Conservation (phyloP, 768 basidiomycete genomes). For the Hemileccinum impolitum region DNA sequence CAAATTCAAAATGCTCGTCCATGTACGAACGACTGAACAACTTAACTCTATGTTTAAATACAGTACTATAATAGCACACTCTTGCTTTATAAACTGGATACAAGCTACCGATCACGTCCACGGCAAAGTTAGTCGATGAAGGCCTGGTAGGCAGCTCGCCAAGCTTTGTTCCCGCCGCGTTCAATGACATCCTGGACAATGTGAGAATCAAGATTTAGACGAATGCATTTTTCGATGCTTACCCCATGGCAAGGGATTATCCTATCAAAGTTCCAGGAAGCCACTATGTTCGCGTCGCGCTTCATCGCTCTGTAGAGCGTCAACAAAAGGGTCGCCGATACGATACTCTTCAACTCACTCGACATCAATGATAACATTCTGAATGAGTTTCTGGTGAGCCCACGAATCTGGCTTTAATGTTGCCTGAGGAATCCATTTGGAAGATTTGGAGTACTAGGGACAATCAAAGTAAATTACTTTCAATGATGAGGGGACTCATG, state of each 20-base stretch:
- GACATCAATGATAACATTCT: constrained; percentile 19
- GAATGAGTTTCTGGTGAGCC: constrained; percentile 26
- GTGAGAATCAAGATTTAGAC: neutral
- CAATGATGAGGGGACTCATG: neutral
- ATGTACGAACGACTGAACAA: too few species aligned
- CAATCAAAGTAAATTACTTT: neutral
- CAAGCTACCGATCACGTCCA: neutral
- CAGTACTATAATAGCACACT: neutral
- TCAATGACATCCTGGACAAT: constrained; percentile 56
- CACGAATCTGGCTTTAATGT: constrained; percentile 30
- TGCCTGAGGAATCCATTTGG: constrained; percentile 27
- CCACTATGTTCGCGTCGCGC: constrained; percentile 60
- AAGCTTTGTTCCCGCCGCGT: constrained; percentile 52
- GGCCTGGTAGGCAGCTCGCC: constrained; percentile 42
- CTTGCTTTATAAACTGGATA: neutral
- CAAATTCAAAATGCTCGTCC: too few species aligned
- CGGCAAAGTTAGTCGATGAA: constrained; percentile 19
- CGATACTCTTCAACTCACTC: constrained; percentile 20
- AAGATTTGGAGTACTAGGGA: constrained; percentile 37
- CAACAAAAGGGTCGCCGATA: neutral
- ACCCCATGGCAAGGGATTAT: constrained; percentile 74
- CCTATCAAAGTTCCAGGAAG: constrained; percentile 68
- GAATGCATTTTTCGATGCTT: constrained; percentile 10
- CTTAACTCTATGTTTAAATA: too few species aligned
- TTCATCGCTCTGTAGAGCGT: constrained; percentile 46